Percentiles rank a stretch among this genome's conserved stretches.
These are phyloP conservation scores for Solanum appendiculatum DNA, from an alignment of 257 asterid species.

Conservation along the genomic window DNA sequence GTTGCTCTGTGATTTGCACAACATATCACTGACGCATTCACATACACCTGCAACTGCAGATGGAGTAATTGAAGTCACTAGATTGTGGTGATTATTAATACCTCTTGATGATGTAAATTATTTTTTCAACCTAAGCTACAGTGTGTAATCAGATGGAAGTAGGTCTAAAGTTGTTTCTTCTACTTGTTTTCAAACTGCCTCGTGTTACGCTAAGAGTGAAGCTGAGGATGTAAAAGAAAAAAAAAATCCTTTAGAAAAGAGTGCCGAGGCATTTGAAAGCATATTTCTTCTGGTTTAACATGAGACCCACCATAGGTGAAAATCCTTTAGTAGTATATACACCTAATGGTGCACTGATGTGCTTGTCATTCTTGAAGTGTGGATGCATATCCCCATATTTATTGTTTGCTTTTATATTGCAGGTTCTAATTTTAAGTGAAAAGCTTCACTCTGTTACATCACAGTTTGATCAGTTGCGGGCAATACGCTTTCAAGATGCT, in stretches of 20 bases:
- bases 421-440: slow-evolving; percentile 90
- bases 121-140: background rate
- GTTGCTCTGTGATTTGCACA: background rate
- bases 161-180: background rate
- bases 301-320: background rate
- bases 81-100: background rate
- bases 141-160: background rate
- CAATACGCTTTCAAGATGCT: slow-evolving; percentile 89
- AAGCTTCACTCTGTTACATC: slow-evolving; percentile 84
- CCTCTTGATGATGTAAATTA: background rate
- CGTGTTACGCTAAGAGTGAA: background rate
- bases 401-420: slow-evolving; percentile 4
- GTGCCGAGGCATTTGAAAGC: background rate
- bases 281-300: background rate
- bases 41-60: background rate
- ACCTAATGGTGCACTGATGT: background rate
- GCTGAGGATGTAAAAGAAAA: background rate
- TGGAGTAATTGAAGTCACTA: background rate
- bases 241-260: background rate
- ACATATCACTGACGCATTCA: background rate
- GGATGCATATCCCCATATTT: background rate
- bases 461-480: slow-evolving; percentile 83
- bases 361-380: background rate
- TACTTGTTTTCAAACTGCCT: background rate
- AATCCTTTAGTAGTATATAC: background rate